Evolutionary conservation across 2,329 filamentous ascomycete species (phyloP).

Genomic region (Cryphonectria japonica): DNA sequence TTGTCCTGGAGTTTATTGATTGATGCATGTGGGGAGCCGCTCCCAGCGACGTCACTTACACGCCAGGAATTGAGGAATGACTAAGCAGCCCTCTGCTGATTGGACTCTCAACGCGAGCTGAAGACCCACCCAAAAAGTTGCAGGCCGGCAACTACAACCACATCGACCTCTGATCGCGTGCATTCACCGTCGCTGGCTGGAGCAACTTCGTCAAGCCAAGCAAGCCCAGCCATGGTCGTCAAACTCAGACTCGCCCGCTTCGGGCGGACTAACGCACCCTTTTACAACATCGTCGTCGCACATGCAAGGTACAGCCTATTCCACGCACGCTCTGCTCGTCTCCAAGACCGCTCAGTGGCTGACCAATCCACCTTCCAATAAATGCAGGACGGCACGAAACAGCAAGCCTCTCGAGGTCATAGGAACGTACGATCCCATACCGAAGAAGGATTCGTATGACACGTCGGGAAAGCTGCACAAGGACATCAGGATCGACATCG

Average conservation of each 20-base stretch:
- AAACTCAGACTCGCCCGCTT: constrained; percentile 94
- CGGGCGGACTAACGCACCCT: constrained; percentile 82
- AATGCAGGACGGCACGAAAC: constrained; percentile 76
- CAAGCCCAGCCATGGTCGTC: constrained; percentile 72
- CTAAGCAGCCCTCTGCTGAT: constrained; percentile 13
- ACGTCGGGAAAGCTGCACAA: constrained; percentile 76
- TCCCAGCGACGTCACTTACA: constrained; percentile 15
- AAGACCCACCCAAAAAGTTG: constrained; percentile 24
- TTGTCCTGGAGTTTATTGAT: constrained; percentile 13
- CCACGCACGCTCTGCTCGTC: background rate
- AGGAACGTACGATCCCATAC: constrained; percentile 73
- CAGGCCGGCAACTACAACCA: constrained; percentile 14
- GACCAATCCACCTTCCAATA: background rate
- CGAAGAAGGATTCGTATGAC: constrained; percentile 64
- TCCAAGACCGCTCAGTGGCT: background rate
- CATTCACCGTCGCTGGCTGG: background rate
- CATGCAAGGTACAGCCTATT: constrained; percentile 75
- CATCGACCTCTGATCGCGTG: background rate
- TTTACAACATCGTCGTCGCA: constrained; percentile 97
- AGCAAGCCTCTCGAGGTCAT: constrained; percentile 92
- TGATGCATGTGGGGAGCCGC: background rate
- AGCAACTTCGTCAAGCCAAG: constrained; percentile 7
- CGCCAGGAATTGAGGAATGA: background rate
- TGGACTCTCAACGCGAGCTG: constrained; percentile 19
- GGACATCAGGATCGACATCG: constrained; percentile 83